Conservation (phyloP, 192 early-diverging fungal genomes). For the Kappamyces sp. region DNA sequence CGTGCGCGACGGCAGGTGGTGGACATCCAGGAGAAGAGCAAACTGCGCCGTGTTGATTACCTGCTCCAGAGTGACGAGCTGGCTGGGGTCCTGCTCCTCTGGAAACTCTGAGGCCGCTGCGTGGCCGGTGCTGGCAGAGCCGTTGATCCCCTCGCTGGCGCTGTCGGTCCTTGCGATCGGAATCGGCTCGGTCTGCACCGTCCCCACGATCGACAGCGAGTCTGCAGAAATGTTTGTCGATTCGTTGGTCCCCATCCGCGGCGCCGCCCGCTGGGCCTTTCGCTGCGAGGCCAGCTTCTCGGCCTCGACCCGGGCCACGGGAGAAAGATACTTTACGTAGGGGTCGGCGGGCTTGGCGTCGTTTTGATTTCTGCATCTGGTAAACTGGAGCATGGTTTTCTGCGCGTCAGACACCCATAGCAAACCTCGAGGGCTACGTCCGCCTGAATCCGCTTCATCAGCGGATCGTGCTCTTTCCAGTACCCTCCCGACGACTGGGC, state of each 20-base stretch:
- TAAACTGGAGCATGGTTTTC: conserved; percentile 22
- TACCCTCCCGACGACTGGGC: not conserved
- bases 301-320: conserved; percentile 22
- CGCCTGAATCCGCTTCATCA: conserved; percentile 35
- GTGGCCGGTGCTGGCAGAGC: not conserved
- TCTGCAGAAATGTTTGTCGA: not conserved
- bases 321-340: conserved; percentile 25
- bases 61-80: conserved; percentile 19
- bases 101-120: too few relatives aligned
- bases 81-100: not conserved
- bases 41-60: conserved; percentile 26
- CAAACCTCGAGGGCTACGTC: conserved; percentile 49
- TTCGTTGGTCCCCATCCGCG: not conserved
- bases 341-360: conserved; percentile 15
- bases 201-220: conserved; percentile 2
- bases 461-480: conserved; percentile 18
- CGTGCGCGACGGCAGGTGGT: conserved; percentile 40
- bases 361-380: not conserved
- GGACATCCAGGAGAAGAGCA: conserved; percentile 33
- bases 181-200: not conserved
- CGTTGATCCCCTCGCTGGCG: not conserved
- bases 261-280: not conserved
- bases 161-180: not conserved
- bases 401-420: not conserved
- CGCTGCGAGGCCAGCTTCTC: conserved; percentile 15